Percentiles rank a stretch among this genome's conserved stretches.
phyloP scores from a whole-genome alignment of 148 eudicot species.

The Cornus kousa region DNA sequence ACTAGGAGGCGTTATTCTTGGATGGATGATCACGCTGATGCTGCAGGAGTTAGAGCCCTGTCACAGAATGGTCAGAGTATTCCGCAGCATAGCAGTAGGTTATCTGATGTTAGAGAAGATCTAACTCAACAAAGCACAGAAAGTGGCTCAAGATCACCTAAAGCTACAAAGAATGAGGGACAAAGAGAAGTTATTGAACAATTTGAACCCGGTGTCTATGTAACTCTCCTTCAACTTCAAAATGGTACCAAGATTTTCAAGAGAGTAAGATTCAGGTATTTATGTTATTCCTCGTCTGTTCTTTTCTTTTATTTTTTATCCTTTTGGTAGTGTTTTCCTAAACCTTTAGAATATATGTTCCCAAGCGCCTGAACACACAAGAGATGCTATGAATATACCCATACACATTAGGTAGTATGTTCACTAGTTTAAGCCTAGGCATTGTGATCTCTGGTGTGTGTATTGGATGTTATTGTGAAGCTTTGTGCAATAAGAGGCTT shows the following conservation, averaged over 20 bases:
- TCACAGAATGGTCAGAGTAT: conserved; percentile 25
- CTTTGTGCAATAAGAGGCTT: too few species aligned
- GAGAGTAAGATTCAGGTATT: conserved; percentile 86
- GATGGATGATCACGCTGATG: conserved; percentile 21
- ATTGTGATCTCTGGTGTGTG: too few species aligned
- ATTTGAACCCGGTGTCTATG: conserved; percentile 86
- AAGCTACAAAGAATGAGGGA: conserved; percentile 34
- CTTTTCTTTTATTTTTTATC: neutral
- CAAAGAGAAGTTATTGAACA: conserved; percentile 61
- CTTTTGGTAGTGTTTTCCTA: neutral
- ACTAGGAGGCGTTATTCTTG: conserved; percentile 18
- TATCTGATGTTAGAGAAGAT: conserved; percentile 31
- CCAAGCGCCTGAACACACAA: neutral
- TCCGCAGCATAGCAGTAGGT: conserved; percentile 16
- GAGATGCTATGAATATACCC: neutral
- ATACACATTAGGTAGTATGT: too few species aligned
- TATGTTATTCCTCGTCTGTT: neutral
- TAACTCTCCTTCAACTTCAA: conserved; percentile 51
- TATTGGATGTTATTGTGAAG: too few species aligned
- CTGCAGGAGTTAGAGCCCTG: conserved; percentile 23
- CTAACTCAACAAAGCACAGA: conserved; percentile 26
- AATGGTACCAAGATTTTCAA: conserved; percentile 68
- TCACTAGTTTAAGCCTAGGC: too few species aligned
- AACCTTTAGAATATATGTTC: neutral
- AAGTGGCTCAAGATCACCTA: conserved; percentile 24